Evolutionary conservation across 164 flowering plant species (phyloP).

Genomic region (Cinnamomum chago): DNA sequence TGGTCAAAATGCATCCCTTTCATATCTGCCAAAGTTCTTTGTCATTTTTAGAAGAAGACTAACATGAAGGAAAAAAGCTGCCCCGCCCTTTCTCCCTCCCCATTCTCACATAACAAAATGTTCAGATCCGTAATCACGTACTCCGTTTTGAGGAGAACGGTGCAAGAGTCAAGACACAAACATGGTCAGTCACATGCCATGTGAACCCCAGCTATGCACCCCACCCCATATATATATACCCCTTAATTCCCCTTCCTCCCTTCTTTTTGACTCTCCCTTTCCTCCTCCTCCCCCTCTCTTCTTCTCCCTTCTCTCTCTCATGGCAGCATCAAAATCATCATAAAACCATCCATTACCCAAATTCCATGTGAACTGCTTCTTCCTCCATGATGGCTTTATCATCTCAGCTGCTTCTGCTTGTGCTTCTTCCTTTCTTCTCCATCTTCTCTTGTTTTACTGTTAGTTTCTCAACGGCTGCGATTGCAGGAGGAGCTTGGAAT

Average conservation of each 20-base stretch:
- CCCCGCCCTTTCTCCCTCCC: too few relatives aligned
- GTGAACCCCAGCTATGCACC: conserved; percentile 35
- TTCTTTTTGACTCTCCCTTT: background rate
- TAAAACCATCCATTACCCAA: conserved; percentile 23
- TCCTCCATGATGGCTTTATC: background rate
- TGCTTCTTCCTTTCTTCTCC: background rate
- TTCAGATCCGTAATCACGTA: background rate
- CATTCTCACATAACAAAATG: background rate
- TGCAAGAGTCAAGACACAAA: background rate
- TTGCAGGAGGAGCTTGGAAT: background rate
- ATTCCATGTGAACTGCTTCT: conserved; percentile 15
- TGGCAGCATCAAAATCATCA: background rate
- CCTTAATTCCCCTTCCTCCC: conserved; percentile 18
- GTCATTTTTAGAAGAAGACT: too few relatives aligned
- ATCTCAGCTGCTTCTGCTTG: too few relatives aligned
- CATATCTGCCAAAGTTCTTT: too few relatives aligned
- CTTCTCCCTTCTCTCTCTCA: background rate
- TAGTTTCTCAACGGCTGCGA: background rate
- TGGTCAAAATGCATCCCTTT: too few relatives aligned
- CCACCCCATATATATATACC: conserved; percentile 39
- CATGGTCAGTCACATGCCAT: conserved; percentile 60
- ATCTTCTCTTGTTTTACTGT: background rate
- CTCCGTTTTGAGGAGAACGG: background rate
- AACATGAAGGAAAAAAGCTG: too few relatives aligned
- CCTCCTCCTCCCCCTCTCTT: background rate